Conservation (phyloP, 768 basidiomycete species). For the Galerina marginata region DNA sequence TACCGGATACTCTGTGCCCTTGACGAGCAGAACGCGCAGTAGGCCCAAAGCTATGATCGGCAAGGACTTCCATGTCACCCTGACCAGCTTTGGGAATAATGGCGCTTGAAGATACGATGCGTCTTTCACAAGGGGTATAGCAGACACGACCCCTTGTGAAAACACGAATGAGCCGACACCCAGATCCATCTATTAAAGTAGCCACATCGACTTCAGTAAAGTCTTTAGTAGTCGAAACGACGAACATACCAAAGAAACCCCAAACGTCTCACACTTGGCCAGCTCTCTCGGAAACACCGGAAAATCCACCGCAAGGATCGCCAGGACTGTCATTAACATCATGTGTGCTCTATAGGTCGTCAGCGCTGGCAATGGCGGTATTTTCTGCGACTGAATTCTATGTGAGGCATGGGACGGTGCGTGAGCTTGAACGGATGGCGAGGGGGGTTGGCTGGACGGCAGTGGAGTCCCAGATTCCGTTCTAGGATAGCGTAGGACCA, state of each 20-base stretch:
- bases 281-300: slow-evolving; percentile 85
- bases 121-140: slow-evolving; percentile 76
- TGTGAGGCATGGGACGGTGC: background rate
- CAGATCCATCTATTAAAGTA: slow-evolving; percentile 82
- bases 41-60: slow-evolving; percentile 79
- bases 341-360: slow-evolving; percentile 92
- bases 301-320: slow-evolving; percentile 96
- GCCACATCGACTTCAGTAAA: background rate
- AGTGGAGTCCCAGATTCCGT: slow-evolving; percentile 53
- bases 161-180: slow-evolving; percentile 98
- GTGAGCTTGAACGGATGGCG: slow-evolving; percentile 21
- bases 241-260: slow-evolving; percentile 83
- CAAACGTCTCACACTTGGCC: slow-evolving; percentile 94
- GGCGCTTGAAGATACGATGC: slow-evolving; percentile 57
- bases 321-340: slow-evolving; percentile 90
- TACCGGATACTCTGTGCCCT: slow-evolving; percentile 94
- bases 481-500: slow-evolving; percentile 50
- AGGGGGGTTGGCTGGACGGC: slow-evolving; percentile 46
- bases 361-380: slow-evolving; percentile 73
- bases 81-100: slow-evolving; percentile 53
- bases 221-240: background rate
- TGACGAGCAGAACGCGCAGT: slow-evolving; percentile 82
- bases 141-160: slow-evolving; percentile 92
- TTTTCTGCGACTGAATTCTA: background rate
- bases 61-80: slow-evolving; percentile 58